Evolutionary conservation across 345 rosid species (phyloP).

Genomic region (Gynandropsis gynandra): DNA sequence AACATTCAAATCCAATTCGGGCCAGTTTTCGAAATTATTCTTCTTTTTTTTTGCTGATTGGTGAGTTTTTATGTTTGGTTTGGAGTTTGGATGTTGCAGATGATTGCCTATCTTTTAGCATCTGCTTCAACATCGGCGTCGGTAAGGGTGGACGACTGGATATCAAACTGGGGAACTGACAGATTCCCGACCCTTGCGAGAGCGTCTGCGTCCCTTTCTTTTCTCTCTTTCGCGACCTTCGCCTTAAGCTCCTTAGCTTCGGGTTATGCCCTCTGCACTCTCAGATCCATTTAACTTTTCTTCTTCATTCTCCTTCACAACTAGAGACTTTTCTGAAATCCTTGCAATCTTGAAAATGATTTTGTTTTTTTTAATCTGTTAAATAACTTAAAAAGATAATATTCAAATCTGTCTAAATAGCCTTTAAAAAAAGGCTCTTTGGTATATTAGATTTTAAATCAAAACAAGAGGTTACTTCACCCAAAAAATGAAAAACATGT

Average conservation of each 20-base stretch:
- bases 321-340: too few species aligned
- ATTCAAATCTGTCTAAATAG: too few species aligned
- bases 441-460: too few species aligned
- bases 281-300: conserved; percentile 26
- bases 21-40: too few species aligned
- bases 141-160: conserved; percentile 77
- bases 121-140: conserved; percentile 85
- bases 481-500: too few species aligned
- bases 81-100: conserved; percentile 34
- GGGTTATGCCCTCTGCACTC: conserved; percentile 54
- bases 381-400: too few species aligned
- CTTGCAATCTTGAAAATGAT: too few species aligned
- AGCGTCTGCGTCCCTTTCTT: conserved; percentile 58
- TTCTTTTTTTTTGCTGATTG: not conserved
- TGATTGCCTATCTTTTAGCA: conserved; percentile 69
- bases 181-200: conserved; percentile 77
- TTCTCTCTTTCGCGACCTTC: conserved; percentile 57
- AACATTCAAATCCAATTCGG: too few species aligned
- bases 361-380: too few species aligned
- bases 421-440: too few species aligned
- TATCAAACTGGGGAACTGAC: conserved; percentile 73
- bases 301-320: too few species aligned
- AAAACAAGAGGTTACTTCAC: too few species aligned
- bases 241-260: conserved; percentile 64
- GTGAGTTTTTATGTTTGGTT: not conserved